These are phyloP conservation scores for Cytospora chrysosperma DNA, from an alignment of 2,329 filamentous ascomycete genomes.

Conservation along the genomic window DNA sequence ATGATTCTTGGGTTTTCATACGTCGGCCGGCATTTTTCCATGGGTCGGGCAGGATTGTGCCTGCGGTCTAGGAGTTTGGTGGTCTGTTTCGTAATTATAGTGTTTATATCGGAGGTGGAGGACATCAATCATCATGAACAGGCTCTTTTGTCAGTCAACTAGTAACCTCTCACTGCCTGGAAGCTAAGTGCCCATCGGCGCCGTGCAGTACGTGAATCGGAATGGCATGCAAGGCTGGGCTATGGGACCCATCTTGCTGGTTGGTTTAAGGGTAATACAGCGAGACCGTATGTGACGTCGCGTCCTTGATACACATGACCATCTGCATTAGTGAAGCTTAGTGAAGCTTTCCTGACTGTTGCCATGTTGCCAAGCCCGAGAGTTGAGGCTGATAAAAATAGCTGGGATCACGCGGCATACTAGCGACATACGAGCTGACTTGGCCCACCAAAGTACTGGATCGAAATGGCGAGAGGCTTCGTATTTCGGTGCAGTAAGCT, in stretches of 20 bases:
- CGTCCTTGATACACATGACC: no score
- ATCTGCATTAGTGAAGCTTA: no score
- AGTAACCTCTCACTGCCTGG: background rate
- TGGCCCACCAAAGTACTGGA: background rate
- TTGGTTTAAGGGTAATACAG: background rate
- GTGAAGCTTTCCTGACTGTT: background rate
- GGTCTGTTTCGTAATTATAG: background rate
- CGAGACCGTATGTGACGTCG: no score
- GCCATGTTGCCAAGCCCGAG: background rate
- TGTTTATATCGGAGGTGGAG: background rate
- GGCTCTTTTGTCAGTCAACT: background rate
- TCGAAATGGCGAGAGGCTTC: background rate
- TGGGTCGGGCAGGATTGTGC: background rate
- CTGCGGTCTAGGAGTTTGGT: background rate
- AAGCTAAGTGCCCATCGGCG: no score
- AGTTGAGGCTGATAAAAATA: background rate
- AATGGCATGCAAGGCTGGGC: background rate
- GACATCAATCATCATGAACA: background rate
- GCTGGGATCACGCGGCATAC: background rate
- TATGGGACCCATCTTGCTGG: background rate
- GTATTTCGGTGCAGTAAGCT: background rate
- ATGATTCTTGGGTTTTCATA: background rate
- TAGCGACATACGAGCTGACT: background rate
- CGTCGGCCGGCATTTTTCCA: background rate
- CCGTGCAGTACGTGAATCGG: background rate